phyloP scores from a whole-genome alignment of 2,329 filamentous ascomycete genomes.

The Phoma sp. region DNA sequence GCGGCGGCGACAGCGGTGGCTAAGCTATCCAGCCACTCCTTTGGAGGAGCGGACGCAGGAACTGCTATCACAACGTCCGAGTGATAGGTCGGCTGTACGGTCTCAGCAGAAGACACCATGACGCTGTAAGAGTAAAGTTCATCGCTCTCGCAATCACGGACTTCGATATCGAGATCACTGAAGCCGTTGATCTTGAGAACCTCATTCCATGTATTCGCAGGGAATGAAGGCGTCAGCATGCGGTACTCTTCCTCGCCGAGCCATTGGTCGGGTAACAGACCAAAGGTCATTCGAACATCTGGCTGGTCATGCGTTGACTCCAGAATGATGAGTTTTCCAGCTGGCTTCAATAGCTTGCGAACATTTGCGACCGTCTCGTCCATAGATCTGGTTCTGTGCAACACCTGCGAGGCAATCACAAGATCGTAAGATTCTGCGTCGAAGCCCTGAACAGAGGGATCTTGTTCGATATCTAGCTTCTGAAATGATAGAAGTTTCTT shows the following conservation, averaged over 20 bases:
- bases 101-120: slow-evolving; percentile 1
- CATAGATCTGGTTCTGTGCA: slow-evolving; percentile 33
- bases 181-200: slow-evolving; percentile 3
- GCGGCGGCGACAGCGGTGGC: neutral
- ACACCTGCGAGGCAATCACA: slow-evolving; percentile 43
- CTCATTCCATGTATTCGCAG: slow-evolving; percentile 1
- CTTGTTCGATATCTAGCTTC: slow-evolving; percentile 29
- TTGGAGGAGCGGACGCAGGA: neutral
- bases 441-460: slow-evolving; percentile 28
- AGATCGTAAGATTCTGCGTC: slow-evolving; percentile 27
- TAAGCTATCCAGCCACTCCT: neutral
- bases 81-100: neutral
- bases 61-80: slow-evolving; percentile 1
- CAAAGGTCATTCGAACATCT: slow-evolving; percentile 27
- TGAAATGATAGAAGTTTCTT: slow-evolving; percentile 20
- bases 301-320: slow-evolving; percentile 40
- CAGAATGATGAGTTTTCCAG: slow-evolving; percentile 54
- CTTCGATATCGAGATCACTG: slow-evolving; percentile 8
- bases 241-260: slow-evolving; percentile 9
- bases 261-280: slow-evolving; percentile 36
- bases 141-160: slow-evolving; percentile 7
- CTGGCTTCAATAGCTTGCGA: slow-evolving; percentile 43
- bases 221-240: neutral
- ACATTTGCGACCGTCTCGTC: slow-evolving; percentile 27
- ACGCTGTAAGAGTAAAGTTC: slow-evolving; percentile 10